Evolutionary conservation across 306 rosid genomes (phyloP).

Genomic region (Trifolium pratense): DNA sequence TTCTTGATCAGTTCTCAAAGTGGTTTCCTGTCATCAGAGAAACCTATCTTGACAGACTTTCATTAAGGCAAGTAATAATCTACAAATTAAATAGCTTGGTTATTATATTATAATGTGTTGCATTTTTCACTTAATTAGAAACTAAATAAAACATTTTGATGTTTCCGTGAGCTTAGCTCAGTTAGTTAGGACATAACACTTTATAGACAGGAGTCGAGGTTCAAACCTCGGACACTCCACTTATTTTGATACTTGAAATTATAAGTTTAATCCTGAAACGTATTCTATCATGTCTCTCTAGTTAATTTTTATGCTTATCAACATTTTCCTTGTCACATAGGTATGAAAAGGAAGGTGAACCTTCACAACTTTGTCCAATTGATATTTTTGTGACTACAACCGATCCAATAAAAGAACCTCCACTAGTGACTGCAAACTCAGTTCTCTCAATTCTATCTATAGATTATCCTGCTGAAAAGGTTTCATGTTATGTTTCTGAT

Average conservation of each 20-base stretch:
- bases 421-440: conserved; percentile 72
- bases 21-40: conserved; percentile 69
- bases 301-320: neutral
- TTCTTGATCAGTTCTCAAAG: conserved; percentile 69
- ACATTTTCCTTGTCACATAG: conserved; percentile 35
- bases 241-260: too few relatives aligned
- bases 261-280: too few relatives aligned
- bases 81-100: neutral
- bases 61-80: conserved; percentile 55
- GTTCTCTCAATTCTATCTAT: conserved; percentile 72
- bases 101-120: too few relatives aligned
- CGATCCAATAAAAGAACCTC: conserved; percentile 68
- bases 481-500: conserved; percentile 78
- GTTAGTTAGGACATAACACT: too few relatives aligned
- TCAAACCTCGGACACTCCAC: too few relatives aligned
- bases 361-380: conserved; percentile 55
- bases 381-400: conserved; percentile 68
- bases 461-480: conserved; percentile 70
- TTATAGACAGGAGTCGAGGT: too few relatives aligned
- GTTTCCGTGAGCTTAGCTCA: too few relatives aligned
- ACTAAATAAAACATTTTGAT: too few relatives aligned
- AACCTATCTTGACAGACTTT: conserved; percentile 68
- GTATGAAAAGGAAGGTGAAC: conserved; percentile 70
- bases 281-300: too few relatives aligned
- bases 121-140: too few relatives aligned